These are phyloP conservation scores for Pythium aphanidermatum DNA, from an alignment of 352 stramenopile genomes.

Conservation along the genomic window DNA sequence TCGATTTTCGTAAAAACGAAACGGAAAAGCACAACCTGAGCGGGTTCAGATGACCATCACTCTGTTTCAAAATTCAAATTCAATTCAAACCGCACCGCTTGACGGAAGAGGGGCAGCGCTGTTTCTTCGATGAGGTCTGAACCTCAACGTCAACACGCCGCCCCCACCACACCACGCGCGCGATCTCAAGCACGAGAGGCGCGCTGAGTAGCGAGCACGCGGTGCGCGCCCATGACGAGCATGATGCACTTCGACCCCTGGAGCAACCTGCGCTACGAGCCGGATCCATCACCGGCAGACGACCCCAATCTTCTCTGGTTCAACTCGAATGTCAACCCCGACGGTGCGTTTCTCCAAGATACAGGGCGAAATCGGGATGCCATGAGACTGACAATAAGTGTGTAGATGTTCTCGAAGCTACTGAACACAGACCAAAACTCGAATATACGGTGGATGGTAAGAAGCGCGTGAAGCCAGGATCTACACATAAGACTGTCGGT, in stretches of 20 bases:
- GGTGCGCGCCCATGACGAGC: conserved; percentile 10
- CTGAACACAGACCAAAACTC: conserved; percentile 56
- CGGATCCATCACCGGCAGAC: conserved; percentile 7
- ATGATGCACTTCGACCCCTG: conserved; percentile 15
- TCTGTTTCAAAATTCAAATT: conserved; percentile 36
- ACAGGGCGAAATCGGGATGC: background rate
- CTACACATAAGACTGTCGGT: conserved; percentile 52
- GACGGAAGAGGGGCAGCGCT: background rate
- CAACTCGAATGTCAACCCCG: conserved; percentile 41
- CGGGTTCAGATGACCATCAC: no score
- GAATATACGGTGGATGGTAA: conserved; percentile 69
- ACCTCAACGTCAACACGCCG: conserved; percentile 17
- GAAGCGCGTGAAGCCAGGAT: conserved; percentile 66
- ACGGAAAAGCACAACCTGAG: no score
- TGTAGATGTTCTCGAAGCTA: conserved; percentile 76
- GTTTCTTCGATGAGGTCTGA: conserved; percentile 5
- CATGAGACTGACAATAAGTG: background rate
- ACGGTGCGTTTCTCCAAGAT: conserved; percentile 30
- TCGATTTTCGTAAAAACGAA: conserved; percentile 12
- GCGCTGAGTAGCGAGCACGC: background rate
- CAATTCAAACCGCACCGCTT: conserved; percentile 12
- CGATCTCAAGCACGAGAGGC: background rate
- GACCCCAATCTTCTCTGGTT: conserved; percentile 53
- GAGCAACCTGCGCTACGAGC: conserved; percentile 22
- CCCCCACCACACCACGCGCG: background rate